Base-by-base conservation (phyloP, 306 rosid species). In the Cicer cuneatum region DNA sequence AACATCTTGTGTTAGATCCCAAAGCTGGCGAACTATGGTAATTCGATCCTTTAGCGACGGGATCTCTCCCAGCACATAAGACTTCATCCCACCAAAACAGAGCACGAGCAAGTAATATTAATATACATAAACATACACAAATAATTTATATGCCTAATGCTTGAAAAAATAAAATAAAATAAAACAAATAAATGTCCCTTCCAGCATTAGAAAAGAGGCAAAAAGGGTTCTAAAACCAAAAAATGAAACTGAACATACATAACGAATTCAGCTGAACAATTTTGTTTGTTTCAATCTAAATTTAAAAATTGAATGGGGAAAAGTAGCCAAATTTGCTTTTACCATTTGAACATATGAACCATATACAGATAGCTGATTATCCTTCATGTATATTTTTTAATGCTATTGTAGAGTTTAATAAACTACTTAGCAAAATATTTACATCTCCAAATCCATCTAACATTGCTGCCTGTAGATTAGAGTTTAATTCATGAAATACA, bases 51-150 rank as follows among this genome's bases (percentile, higher is more conserved):
- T 81, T 71, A 80, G 70, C 12, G 95, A 94, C 8, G 97, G 96
- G 59, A 94, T 94, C 88, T 94, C 97, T 75, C 99, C 99, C 40
- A 92, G 93, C 29, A 92, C 97, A 80, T 94, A 94, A 14, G 99
- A 94, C 99, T 94, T 86, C 80, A 52, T 66, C 75, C 86, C 78
- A 83, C 51, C 56, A 56, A 85, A 79, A 40, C 56, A 76, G 19
- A 88, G 68, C 49, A 47, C 59, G 52, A 66, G 60, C 54, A 68
- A 67, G 82, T 21, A 90, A 83, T 61, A 83, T 68, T 67, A 66
- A 45, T 14, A 4, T 18, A 71, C 18, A 57, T 58, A 67, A 52
- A 61, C 53, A 69, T 14, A 62, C 10, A 48, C 39, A 73, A 63
- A 21, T 24, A 19, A 52, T 69, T 40, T n/a, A 33, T 56, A 69